Conservation (phyloP, 2,329 filamentous ascomycete species). For the Colletotrichum zoysiae region DNA sequence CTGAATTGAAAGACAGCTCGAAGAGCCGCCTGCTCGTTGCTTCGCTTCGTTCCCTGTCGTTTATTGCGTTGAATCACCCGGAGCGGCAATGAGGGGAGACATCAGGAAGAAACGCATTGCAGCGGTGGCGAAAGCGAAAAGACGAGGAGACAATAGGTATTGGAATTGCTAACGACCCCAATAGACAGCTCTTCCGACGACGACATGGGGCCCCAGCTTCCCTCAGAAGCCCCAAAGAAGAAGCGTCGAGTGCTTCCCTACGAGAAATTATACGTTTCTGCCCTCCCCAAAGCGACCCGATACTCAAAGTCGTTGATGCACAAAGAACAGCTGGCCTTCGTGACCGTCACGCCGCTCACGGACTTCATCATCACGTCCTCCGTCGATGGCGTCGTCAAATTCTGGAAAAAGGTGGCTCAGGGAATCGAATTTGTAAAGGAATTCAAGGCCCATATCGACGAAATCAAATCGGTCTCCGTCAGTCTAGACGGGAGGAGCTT, state of each 20-base stretch:
- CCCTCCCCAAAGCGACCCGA: constrained; percentile 81
- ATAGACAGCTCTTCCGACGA: constrained; percentile 83
- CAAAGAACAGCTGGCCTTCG: constrained; percentile 91
- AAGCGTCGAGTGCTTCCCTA: constrained; percentile 92
- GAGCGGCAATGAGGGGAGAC: too few relatives aligned
- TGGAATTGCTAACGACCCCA: not conserved
- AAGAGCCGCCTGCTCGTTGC: not conserved
- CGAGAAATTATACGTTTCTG: constrained; percentile 94
- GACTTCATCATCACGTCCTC: constrained; percentile 97
- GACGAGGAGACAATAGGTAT: not conserved
- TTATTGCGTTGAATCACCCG: not conserved
- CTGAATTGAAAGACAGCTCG: not conserved
- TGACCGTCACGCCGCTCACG: constrained; percentile 88
- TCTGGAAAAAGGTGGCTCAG: constrained; percentile 95
- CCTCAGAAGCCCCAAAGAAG: constrained; percentile 82
- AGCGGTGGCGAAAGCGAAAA: not conserved
- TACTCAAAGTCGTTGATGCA: constrained; percentile 99
- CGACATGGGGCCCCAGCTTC: constrained; percentile 93
- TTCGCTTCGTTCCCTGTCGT: not conserved
- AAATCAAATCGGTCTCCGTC: constrained; percentile 85
- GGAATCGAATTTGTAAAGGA: constrained; percentile 99
- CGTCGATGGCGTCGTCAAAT: constrained; percentile 95
- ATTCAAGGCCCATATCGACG: constrained; percentile 89
- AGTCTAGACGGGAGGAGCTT: constrained; percentile 94
- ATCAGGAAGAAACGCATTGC: not conserved